These are phyloP conservation scores for Malus hybrid DNA, from an alignment of 331 rosid genomes.

Conservation along the genomic window DNA sequence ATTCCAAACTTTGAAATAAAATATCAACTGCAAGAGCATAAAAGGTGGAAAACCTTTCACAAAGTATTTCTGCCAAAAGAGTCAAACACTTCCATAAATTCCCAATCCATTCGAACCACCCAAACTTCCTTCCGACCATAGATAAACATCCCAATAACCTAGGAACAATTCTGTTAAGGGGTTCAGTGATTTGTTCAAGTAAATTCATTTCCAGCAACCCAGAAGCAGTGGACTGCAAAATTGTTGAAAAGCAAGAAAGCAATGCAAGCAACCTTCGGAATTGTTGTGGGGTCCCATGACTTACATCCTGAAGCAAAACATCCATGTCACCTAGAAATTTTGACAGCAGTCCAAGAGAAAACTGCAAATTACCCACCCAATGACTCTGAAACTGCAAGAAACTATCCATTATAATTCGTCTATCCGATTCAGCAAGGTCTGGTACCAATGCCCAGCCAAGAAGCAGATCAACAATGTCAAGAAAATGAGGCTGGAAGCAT, in stretches of 20 bases:
- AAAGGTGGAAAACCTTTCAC: constrained; percentile 68
- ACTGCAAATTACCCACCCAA: constrained; percentile 79
- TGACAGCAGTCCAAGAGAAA: constrained; percentile 73
- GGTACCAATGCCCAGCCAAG: constrained; percentile 88
- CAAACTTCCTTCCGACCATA: constrained; percentile 76
- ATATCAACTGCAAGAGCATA: constrained; percentile 65
- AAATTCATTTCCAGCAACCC: constrained; percentile 83
- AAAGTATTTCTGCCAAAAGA: constrained; percentile 76
- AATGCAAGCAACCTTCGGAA: constrained; percentile 71
- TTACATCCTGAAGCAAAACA: constrained; percentile 79
- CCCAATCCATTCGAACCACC: constrained; percentile 92
- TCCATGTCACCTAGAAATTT: constrained; percentile 96
- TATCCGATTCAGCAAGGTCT: constrained; percentile 59
- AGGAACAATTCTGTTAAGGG: constrained; percentile 62
- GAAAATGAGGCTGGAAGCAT: constrained; percentile 80
- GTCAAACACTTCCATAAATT: constrained; percentile 95
- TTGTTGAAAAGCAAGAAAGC: constrained; percentile 75
- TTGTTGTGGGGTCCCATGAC: constrained; percentile 69
- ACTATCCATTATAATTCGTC: constrained; percentile 65
- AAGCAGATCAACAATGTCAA: constrained; percentile 79
- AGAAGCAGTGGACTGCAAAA: constrained; percentile 83
- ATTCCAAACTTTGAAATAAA: constrained; percentile 67
- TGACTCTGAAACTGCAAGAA: constrained; percentile 91
- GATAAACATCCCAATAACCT: constrained; percentile 72
- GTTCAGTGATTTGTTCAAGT: constrained; percentile 77